These are phyloP conservation scores for Polysphondylium violaceum DNA, from an alignment of 78 protist genomes.

Conservation along the genomic window DNA sequence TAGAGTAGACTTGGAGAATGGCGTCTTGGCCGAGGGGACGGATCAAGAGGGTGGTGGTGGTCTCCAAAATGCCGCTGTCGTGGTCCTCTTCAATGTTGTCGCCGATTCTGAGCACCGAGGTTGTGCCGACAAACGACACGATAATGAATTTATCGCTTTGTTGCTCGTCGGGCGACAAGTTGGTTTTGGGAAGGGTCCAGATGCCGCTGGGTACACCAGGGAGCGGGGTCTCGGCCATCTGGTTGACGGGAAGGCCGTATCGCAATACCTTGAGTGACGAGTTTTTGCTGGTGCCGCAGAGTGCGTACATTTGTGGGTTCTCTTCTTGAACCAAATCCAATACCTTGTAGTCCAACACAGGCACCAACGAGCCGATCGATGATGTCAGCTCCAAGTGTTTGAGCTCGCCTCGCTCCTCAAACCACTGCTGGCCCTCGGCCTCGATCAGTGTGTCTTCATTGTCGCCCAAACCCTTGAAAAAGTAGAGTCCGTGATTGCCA, in stretches of 20 bases:
- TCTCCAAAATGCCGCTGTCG: slow-evolving; percentile 91
- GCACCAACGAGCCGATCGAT: slow-evolving; percentile 88
- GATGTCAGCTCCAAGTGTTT: slow-evolving; percentile 86
- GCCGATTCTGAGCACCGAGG: slow-evolving; percentile 94
- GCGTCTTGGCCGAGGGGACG: slow-evolving; percentile 87
- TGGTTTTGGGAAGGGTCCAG: slow-evolving; percentile 51
- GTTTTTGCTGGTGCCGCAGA: slow-evolving; percentile 90
- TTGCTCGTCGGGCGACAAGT: slow-evolving; percentile 1
- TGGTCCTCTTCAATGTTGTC: slow-evolving; percentile 92
- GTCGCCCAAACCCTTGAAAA: slow-evolving; percentile 27
- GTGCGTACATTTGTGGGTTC: slow-evolving; percentile 83
- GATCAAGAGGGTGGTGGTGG: slow-evolving; percentile 85
- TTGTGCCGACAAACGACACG: slow-evolving; percentile 91
- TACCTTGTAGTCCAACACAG: slow-evolving; percentile 89
- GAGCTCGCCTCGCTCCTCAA: slow-evolving; percentile 53
- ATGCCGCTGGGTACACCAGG: slow-evolving; percentile 88
- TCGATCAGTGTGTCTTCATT: slow-evolving; percentile 13
- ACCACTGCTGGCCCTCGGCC: slow-evolving; percentile 5
- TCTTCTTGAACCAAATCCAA: slow-evolving; percentile 80
- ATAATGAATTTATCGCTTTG: slow-evolving; percentile 89
- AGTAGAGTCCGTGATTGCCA: slow-evolving; percentile 93
- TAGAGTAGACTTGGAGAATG: slow-evolving; percentile 91
- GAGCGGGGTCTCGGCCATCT: slow-evolving; percentile 88
- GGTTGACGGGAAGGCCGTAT: slow-evolving; percentile 92
- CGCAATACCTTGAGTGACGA: slow-evolving; percentile 91